Percentiles rank a stretch among this genome's conserved stretches.
These are phyloP conservation scores for Fomitiporia mediterranea DNA, from an alignment of 1,284 basidiomycete species.

Conservation along the genomic window DNA sequence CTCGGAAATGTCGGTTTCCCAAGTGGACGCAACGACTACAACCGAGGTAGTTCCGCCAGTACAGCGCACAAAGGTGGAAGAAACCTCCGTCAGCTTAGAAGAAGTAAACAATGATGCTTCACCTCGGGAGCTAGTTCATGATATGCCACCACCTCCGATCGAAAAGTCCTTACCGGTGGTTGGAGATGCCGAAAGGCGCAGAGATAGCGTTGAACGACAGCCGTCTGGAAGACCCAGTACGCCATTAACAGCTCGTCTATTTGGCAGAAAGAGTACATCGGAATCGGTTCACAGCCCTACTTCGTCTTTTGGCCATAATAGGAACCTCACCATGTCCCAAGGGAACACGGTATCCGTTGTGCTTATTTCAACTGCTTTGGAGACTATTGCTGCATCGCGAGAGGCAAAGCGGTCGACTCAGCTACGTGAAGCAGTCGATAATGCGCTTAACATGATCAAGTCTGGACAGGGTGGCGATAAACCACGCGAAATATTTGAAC, in stretches of 20 bases:
- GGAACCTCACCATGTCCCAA: conserved; percentile 67
- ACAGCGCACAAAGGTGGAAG: conserved; percentile 11
- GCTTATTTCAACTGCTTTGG: conserved; percentile 81
- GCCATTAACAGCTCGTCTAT: conserved; percentile 12
- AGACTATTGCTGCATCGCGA: conserved; percentile 82
- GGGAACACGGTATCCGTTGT: conserved; percentile 72
- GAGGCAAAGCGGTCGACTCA: conserved; percentile 83
- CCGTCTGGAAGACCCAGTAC: conserved; percentile 12
- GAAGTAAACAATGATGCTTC: conserved; percentile 3
- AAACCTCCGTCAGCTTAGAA: background rate
- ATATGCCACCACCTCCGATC: conserved; percentile 16
- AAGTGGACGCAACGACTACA: background rate
- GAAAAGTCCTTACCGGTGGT: conserved; percentile 14
- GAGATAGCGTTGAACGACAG: background rate
- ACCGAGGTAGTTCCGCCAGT: conserved; percentile 8
- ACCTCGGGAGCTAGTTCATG: conserved; percentile 17
- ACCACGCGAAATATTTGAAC: conserved; percentile 88
- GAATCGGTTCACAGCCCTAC: conserved; percentile 19
- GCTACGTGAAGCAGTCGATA: conserved; percentile 78
- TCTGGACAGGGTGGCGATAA: conserved; percentile 62
- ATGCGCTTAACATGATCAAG: conserved; percentile 80
- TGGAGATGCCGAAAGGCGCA: background rate
- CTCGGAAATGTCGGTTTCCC: background rate
- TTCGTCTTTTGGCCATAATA: conserved; percentile 33
- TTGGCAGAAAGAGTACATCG: conserved; percentile 20